Evolutionary conservation across 2,329 filamentous ascomycete species (phyloP).

Genomic region (Gaeumannomyces sp.): DNA sequence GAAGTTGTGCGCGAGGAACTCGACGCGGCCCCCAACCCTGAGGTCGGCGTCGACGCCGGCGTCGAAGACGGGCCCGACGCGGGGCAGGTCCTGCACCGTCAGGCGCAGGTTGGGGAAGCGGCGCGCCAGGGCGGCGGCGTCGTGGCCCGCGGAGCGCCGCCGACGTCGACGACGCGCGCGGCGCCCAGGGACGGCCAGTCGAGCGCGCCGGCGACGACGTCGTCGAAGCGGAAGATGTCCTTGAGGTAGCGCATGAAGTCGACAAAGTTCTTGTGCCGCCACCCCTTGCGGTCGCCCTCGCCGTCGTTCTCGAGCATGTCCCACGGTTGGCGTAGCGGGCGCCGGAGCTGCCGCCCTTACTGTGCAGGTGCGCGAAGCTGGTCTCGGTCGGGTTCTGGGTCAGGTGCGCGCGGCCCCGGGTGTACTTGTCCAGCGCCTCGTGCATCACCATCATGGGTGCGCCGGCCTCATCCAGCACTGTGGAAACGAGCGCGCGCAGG

Average conservation of each 20-base stretch:
- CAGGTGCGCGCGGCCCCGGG: conserved; percentile 24
- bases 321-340: conserved; percentile 28
- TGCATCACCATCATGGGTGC: conserved; percentile 9
- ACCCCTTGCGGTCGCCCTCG: conserved; percentile 30
- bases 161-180: conserved; percentile 6
- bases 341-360: conserved; percentile 19
- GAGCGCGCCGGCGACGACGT: conserved; percentile 25
- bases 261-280: conserved; percentile 32
- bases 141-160: conserved; percentile 26
- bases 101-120: conserved; percentile 35
- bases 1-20: conserved; percentile 32
- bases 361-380: conserved; percentile 25
- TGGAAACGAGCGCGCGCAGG: conserved; percentile 9
- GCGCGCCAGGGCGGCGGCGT: conserved; percentile 33
- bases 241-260: conserved; percentile 34
- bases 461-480: conserved; percentile 8
- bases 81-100: conserved; percentile 38
- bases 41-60: conserved; percentile 57
- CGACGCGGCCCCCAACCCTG: conserved; percentile 22
- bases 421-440: conserved; percentile 26
- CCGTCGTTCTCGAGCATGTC: conserved; percentile 35
- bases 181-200: conserved; percentile 30
- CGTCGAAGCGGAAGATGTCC: conserved; percentile 26
- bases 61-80: conserved; percentile 29
- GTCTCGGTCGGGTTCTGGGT: conserved; percentile 29